Percentiles rank a stretch among this genome's conserved stretches.
These are phyloP conservation scores for Boletus reticuloceps DNA, from an alignment of 768 basidiomycete genomes.

Conservation along the genomic window DNA sequence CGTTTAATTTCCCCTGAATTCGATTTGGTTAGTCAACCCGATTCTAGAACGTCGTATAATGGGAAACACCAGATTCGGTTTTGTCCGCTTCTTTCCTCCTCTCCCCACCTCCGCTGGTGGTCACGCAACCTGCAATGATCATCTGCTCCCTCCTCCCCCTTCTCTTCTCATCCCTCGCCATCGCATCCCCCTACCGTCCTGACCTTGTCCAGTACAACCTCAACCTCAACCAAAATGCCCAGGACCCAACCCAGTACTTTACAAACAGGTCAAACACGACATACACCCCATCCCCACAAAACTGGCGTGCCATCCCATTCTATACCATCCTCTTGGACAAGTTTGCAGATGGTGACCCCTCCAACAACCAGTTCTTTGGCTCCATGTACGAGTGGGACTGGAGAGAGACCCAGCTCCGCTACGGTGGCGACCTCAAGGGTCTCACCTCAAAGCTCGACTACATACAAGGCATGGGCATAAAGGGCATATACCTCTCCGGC, in stretches of 20 bases:
- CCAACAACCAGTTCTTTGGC: constrained; percentile 87
- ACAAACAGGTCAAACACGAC: constrained; percentile 57
- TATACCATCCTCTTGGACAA: constrained; percentile 90
- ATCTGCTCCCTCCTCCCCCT: constrained; percentile 36
- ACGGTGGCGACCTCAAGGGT: constrained; percentile 86
- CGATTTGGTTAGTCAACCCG: too few species aligned
- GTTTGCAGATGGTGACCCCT: constrained; percentile 89
- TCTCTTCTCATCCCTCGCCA: constrained; percentile 36
- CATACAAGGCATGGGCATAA: constrained; percentile 84
- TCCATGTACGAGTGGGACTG: constrained; percentile 81
- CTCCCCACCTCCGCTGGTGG: not conserved
- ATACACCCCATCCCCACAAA: constrained; percentile 76
- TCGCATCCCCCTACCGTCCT: constrained; percentile 65
- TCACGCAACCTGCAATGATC: not conserved
- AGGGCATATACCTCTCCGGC: constrained; percentile 86
- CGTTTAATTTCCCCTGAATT: too few species aligned
- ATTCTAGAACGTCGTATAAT: too few species aligned
- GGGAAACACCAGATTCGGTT: not conserved
- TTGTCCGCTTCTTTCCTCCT: not conserved
- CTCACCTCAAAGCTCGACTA: constrained; percentile 77
- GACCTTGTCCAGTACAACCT: constrained; percentile 73
- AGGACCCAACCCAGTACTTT: constrained; percentile 62
- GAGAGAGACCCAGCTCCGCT: constrained; percentile 85
- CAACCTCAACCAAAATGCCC: constrained; percentile 73
- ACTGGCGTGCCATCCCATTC: constrained; percentile 81